Percentiles rank a stretch among this genome's conserved stretches.
These are phyloP conservation scores for Aspergillus coremiiformis DNA, from an alignment of 495 filamentous ascomycete genomes.

Conservation along the genomic window DNA sequence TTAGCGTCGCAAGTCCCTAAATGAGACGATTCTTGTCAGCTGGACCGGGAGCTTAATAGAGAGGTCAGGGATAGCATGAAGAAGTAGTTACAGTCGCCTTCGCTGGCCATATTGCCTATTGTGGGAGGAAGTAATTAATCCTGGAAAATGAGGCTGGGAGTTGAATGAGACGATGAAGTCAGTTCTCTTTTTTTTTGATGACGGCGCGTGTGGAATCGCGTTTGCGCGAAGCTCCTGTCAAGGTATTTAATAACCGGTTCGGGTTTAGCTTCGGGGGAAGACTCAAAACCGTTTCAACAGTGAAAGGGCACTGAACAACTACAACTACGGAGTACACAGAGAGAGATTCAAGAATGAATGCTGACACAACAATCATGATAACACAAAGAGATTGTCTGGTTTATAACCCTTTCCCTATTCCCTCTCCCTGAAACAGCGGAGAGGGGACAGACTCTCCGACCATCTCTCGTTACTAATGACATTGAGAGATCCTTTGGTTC, in stretches of 20 bases:
- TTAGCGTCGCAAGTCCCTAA: slow-evolving; percentile 70
- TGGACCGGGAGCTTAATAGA: background rate
- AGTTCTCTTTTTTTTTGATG: background rate
- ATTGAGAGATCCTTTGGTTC: too few species aligned
- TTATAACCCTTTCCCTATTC: too few species aligned
- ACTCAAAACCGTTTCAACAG: too few species aligned
- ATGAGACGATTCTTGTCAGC: slow-evolving; percentile 8
- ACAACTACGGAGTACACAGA: too few species aligned
- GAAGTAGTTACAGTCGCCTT: slow-evolving; percentile 44
- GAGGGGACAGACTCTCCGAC: too few species aligned
- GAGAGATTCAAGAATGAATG: background rate
- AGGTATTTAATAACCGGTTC: slow-evolving; percentile 21
- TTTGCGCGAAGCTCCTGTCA: slow-evolving; percentile 17
- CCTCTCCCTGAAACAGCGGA: too few species aligned
- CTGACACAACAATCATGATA: background rate
- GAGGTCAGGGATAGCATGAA: background rate
- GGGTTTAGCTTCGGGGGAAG: slow-evolving; percentile 19
- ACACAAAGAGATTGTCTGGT: background rate
- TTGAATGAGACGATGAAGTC: slow-evolving; percentile 2
- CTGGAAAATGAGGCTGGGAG: background rate
- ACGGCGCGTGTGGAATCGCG: slow-evolving; percentile 14
- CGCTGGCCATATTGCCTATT: slow-evolving; percentile 32
- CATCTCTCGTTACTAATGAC: too few species aligned
- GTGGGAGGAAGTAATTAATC: slow-evolving; percentile 8
- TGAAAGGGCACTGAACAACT: too few species aligned